phyloP scores from a whole-genome alignment of 176 grass and related monocot species.

The Oryza glaberrima region DNA sequence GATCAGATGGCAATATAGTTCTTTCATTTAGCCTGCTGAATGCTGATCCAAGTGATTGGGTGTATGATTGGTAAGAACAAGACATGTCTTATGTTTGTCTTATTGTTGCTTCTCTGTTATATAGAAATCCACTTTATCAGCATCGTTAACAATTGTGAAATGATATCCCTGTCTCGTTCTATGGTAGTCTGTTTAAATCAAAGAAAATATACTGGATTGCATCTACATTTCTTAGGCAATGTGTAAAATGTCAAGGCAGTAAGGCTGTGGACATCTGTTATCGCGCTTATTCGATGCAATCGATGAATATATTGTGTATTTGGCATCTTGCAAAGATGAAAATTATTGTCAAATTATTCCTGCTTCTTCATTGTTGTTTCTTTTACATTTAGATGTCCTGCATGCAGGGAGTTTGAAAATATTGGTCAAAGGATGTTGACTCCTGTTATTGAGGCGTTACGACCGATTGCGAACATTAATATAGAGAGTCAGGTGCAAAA shows the following conservation, averaged over 20 bases:
- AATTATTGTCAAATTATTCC: constrained; percentile 8
- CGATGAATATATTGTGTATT: constrained; percentile 9
- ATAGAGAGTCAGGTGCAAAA: constrained; percentile 90
- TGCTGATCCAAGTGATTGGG: constrained; percentile 81
- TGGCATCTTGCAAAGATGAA: constrained; percentile 11
- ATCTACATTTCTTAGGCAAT: constrained; percentile 20
- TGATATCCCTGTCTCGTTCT: background rate
- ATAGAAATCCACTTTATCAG: background rate
- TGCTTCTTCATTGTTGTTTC: background rate
- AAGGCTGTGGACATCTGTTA: constrained; percentile 1
- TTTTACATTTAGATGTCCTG: constrained; percentile 27
- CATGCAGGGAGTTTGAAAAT: constrained; percentile 82
- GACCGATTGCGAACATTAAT: constrained; percentile 81
- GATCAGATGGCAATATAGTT: constrained; percentile 81
- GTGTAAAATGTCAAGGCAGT: background rate
- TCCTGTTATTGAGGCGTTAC: constrained; percentile 78
- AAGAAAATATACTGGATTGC: background rate
- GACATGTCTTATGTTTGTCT: background rate
- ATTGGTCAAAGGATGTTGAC: constrained; percentile 71
- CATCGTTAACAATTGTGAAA: constrained; percentile 5
- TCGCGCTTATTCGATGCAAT: constrained; percentile 29
- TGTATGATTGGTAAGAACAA: constrained; percentile 81
- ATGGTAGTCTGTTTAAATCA: constrained; percentile 11
- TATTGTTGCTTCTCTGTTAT: background rate
- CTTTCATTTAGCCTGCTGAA: constrained; percentile 93